A percentile compares a stretch with the other conserved stretches of the same genome.
Conservation (phyloP, 306 rosid genomes). For the Canavalia ensiformis region DNA sequence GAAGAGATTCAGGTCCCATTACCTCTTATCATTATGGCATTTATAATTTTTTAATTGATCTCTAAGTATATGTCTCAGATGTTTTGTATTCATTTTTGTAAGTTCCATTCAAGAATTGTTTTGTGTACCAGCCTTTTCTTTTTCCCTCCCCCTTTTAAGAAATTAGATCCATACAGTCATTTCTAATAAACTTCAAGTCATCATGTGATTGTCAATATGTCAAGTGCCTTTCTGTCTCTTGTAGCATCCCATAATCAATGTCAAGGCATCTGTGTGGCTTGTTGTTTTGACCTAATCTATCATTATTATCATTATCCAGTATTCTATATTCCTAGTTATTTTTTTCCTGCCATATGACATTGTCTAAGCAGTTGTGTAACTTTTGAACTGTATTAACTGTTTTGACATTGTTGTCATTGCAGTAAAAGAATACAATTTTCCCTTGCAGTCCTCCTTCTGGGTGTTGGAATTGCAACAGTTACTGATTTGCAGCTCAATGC, state of each 20-base stretch:
- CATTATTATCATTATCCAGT: neutral
- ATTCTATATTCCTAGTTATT: neutral
- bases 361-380: neutral
- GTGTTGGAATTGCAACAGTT: constrained; percentile 96
- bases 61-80: constrained; percentile 11
- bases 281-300: constrained; percentile 36
- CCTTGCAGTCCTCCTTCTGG: constrained; percentile 77
- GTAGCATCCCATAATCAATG: constrained; percentile 9
- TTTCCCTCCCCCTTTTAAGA: neutral
- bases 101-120: constrained; percentile 10
- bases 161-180: neutral
- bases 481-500: constrained; percentile 94
- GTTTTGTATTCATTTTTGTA: constrained; percentile 10
- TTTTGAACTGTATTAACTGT: constrained; percentile 43
- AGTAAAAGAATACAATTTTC: constrained; percentile 77
- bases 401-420: constrained; percentile 39
- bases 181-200: constrained; percentile 12
- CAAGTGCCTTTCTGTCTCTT: neutral
- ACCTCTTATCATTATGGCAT: constrained; percentile 20
- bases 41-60: constrained; percentile 35
- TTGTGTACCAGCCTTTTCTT: neutral
- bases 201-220: constrained; percentile 11
- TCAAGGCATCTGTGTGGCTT: constrained; percentile 7
- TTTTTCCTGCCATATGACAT: constrained; percentile 14
- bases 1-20: constrained; percentile 63